phyloP scores from a whole-genome alignment of 495 filamentous ascomycete genomes.

The Daldinia bambusicola region DNA sequence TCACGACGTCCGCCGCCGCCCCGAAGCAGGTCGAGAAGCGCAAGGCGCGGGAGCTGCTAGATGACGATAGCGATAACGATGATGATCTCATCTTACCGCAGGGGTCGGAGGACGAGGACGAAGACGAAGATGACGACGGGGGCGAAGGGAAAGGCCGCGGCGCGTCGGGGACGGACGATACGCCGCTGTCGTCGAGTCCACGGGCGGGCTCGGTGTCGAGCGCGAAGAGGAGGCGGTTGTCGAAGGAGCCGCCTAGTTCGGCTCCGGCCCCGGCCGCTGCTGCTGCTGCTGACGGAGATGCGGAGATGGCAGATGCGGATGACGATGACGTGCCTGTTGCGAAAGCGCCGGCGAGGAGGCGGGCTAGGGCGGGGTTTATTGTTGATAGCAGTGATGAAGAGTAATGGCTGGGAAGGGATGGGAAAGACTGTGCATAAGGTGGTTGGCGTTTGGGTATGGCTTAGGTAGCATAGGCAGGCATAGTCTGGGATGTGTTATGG shows the following conservation, averaged over 20 bases:
- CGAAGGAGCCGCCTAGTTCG: slow-evolving; percentile 34
- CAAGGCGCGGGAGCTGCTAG: slow-evolving; percentile 37
- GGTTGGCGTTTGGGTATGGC: slow-evolving; percentile 27
- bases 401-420: slow-evolving; percentile 27
- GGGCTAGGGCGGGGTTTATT: slow-evolving; percentile 63
- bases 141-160: slow-evolving; percentile 47
- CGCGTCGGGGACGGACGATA: slow-evolving; percentile 37
- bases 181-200: slow-evolving; percentile 46
- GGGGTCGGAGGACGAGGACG: slow-evolving; percentile 28
- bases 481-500: background rate
- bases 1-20: slow-evolving; percentile 28
- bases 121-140: slow-evolving; percentile 37
- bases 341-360: slow-evolving; percentile 38
- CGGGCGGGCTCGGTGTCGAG: slow-evolving; percentile 19
- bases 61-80: slow-evolving; percentile 48
- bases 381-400: slow-evolving; percentile 68
- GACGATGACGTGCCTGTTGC: slow-evolving; percentile 46
- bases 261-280: slow-evolving; percentile 2
- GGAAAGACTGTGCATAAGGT: slow-evolving; percentile 18
- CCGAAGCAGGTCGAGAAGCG: slow-evolving; percentile 28
- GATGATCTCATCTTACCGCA: slow-evolving; percentile 43
- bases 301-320: slow-evolving; percentile 8
- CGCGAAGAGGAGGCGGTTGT: slow-evolving; percentile 44
- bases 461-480: background rate
- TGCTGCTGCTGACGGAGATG: slow-evolving; percentile 12